Conservation (phyloP, 148 eudicot species). For the Rhododendron henanense region DNA sequence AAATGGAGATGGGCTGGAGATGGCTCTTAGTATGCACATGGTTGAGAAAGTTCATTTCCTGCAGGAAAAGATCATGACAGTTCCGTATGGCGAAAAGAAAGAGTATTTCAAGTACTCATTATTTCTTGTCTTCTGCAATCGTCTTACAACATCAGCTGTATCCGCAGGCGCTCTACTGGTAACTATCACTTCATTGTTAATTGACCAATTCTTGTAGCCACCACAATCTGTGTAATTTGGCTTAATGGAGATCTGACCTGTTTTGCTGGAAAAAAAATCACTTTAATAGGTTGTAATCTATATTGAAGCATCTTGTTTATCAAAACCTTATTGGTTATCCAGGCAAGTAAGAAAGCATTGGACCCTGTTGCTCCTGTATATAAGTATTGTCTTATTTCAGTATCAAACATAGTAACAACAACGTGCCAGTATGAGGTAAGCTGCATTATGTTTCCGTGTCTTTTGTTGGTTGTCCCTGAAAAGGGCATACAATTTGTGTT, state of each 20-base stretch:
- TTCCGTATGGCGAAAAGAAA: conserved; percentile 78
- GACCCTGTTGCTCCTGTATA: conserved; percentile 96
- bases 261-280: neutral
- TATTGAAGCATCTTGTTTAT: neutral
- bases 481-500: neutral
- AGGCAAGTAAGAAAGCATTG: conserved; percentile 84
- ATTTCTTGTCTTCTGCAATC: conserved; percentile 96
- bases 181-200: conserved; percentile 5
- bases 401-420: conserved; percentile 90
- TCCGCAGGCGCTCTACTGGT: conserved; percentile 83
- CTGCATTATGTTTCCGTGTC: neutral
- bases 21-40: conserved; percentile 6
- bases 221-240: neutral
- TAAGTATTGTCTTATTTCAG: conserved; percentile 77
- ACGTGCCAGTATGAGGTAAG: conserved; percentile 97
- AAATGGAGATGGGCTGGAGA: neutral
- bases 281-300: neutral
- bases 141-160: conserved; percentile 80
- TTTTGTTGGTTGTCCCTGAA: neutral
- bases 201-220: neutral
- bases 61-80: conserved; percentile 98
- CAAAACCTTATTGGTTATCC: conserved; percentile 7
- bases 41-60: conserved; percentile 15
- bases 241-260: neutral
- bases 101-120: conserved; percentile 79